Evolutionary conservation across 2,329 filamentous ascomycete species (phyloP).

Genomic region (Zymoseptoria ardabiliae): DNA sequence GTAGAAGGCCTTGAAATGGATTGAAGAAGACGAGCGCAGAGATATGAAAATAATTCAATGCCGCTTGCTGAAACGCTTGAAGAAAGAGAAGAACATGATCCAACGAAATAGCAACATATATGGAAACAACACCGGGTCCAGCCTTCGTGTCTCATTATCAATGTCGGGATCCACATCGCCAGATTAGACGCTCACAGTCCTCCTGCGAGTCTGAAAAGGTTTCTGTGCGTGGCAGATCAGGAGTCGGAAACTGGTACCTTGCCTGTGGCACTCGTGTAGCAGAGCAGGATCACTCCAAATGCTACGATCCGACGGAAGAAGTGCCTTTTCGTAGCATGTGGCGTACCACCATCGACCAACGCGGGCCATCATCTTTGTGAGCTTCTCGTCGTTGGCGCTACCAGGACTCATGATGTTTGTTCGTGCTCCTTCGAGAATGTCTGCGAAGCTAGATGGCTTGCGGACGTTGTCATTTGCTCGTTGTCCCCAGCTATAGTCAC

Average conservation of each 20-base stretch:
- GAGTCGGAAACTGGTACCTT: slow-evolving; percentile 79
- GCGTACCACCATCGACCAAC: slow-evolving; percentile 97
- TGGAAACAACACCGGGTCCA: slow-evolving; percentile 12
- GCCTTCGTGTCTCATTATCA: slow-evolving; percentile 9
- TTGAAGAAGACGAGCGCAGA: not conserved
- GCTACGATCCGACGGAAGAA: slow-evolving; percentile 46
- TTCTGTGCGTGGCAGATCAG: slow-evolving; percentile 88
- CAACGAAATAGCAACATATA: not conserved
- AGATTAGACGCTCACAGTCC: slow-evolving; percentile 43
- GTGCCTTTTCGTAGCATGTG: slow-evolving; percentile 70
- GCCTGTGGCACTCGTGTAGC: slow-evolving; percentile 76
- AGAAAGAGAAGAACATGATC: slow-evolving; percentile 1
- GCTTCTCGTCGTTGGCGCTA: slow-evolving; percentile 63
- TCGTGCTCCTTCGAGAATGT: slow-evolving; percentile 1
- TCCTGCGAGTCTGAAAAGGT: slow-evolving; percentile 45
- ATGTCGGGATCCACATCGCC: not conserved
- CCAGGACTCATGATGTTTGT: not conserved
- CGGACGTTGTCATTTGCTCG: not conserved
- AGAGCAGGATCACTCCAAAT: slow-evolving; percentile 74
- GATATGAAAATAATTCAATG: not conserved
- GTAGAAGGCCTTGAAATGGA: not conserved
- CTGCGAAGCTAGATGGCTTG: slow-evolving; percentile 6
- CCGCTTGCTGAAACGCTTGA: slow-evolving; percentile 15
- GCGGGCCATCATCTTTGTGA: slow-evolving; percentile 84
- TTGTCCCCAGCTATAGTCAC: not conserved